Base-by-base conservation (phyloP, 257 asterid species). In the Paraleonurus japonicus region DNA sequence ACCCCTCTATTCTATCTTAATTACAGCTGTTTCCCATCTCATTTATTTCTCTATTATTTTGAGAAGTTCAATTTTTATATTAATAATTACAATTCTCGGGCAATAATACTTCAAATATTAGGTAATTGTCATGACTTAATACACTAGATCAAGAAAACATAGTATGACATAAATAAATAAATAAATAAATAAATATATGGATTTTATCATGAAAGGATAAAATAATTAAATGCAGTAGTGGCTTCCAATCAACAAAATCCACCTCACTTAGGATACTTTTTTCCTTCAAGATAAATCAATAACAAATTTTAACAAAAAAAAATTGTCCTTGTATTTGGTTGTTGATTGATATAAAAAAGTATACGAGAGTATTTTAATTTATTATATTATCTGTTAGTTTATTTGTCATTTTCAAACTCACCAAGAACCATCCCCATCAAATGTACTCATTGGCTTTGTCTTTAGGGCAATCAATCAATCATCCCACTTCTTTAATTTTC, bases 371-470 rank as follows among this genome's bases (percentile, higher is more conserved):
- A 50, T 7, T 19, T 53, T 58, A 50, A 4, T 19, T 53, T n/a
- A 35, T 64, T 55, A 55, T 37, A 57, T 8, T 37, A 50, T 22
- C 4, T 27, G 28, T 7, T 59, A 68, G 73, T 37, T 76, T 80
- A 47, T 24, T 67, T 26, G 81, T 72, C 81, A 20, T 61, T 80
- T 16, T 75, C 80, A 55, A 54, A 61, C 69, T 57, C 77, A 73
- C 77, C 85, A 81, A 81, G 20, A 81, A 74, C 75, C 72, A 73
- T 77, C 77, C 69, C 32, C 33, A 61, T 75, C 83, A 66, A 64
- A 12, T 45, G 37, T 41, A 39, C 45, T 53, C 65, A 19, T 35
- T 19, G 62, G 24, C 64, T 16, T 70, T 55, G 55, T 54, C 45
- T 55, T 30, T 26, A 41, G 61, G 72, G 73, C 69, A 64, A 65